phyloP scores from a whole-genome alignment of 345 rosid species.

The Garcia nutans region DNA sequence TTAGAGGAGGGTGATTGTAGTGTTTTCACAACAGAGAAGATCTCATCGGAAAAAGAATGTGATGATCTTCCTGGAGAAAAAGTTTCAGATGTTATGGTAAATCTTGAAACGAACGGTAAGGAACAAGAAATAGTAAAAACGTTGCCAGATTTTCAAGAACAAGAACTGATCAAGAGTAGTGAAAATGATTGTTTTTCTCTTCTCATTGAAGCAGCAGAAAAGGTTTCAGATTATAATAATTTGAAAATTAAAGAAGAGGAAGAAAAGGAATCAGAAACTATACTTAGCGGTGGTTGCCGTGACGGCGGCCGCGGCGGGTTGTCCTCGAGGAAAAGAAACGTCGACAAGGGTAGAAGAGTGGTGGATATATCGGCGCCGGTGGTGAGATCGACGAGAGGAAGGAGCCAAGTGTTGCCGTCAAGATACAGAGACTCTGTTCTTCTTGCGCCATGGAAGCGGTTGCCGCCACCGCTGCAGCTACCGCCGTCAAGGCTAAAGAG shows the following conservation, averaged over 20 bases:
- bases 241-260: constrained; percentile 3
- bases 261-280: neutral
- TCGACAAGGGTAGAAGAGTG: constrained; percentile 11
- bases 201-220: constrained; percentile 43
- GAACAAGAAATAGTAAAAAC: neutral
- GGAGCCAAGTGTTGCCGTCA: constrained; percentile 42
- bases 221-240: constrained; percentile 20
- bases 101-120: constrained; percentile 17
- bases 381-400: constrained; percentile 44
- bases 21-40: constrained; percentile 19
- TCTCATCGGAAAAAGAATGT: constrained; percentile 20
- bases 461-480: too few relatives aligned
- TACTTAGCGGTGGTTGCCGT: neutral
- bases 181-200: constrained; percentile 25
- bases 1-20: neutral
- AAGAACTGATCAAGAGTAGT: neutral
- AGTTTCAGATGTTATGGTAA: constrained; percentile 13
- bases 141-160: neutral
- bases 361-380: constrained; percentile 24
- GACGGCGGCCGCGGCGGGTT: neutral
- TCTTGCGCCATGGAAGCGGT: constrained; percentile 33
- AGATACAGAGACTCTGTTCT: constrained; percentile 47
- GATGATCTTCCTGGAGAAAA: constrained; percentile 5
- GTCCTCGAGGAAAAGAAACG: neutral
- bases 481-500: constrained; percentile 16